Evolutionary conservation across 2,329 filamentous ascomycete genomes (phyloP).

Genomic region (Aspergillus candidus): DNA sequence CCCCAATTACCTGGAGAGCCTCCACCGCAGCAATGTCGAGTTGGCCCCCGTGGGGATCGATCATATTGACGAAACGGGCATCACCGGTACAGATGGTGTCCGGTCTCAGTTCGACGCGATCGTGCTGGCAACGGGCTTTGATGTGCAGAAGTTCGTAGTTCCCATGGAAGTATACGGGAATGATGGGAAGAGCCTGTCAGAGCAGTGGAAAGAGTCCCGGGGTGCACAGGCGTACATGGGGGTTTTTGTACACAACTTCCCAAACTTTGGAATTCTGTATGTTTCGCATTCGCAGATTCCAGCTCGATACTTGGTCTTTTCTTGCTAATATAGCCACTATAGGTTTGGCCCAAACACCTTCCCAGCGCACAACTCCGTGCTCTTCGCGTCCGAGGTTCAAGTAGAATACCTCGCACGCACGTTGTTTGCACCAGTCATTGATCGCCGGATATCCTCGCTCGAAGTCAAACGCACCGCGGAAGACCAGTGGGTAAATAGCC

Average conservation of each 20-base stretch:
- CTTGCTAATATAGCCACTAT: no score
- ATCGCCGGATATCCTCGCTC: constrained; percentile 22
- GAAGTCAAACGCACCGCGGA: constrained; percentile 18
- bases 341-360: constrained; percentile 23
- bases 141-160: constrained; percentile 30
- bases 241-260: constrained; percentile 21
- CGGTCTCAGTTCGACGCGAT: constrained; percentile 25
- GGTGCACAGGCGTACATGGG: constrained; percentile 29
- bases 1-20: constrained; percentile 7
- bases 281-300: no score
- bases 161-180: constrained; percentile 28
- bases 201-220: constrained; percentile 23
- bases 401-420: constrained; percentile 25
- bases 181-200: constrained; percentile 13
- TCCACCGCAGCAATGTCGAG: constrained; percentile 8
- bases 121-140: constrained; percentile 31
- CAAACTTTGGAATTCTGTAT: constrained; percentile 21
- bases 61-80: constrained; percentile 10
- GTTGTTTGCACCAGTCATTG: constrained; percentile 28
- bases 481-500: constrained; percentile 22
- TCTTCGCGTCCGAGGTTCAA: constrained; percentile 28
- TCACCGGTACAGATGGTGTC: constrained; percentile 9
- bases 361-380: constrained; percentile 26
- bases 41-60: constrained; percentile 9
- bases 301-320: no score